Evolutionary conservation across 2,329 filamentous ascomycete genomes (phyloP).

Genomic region (Periconia macrospinosa): DNA sequence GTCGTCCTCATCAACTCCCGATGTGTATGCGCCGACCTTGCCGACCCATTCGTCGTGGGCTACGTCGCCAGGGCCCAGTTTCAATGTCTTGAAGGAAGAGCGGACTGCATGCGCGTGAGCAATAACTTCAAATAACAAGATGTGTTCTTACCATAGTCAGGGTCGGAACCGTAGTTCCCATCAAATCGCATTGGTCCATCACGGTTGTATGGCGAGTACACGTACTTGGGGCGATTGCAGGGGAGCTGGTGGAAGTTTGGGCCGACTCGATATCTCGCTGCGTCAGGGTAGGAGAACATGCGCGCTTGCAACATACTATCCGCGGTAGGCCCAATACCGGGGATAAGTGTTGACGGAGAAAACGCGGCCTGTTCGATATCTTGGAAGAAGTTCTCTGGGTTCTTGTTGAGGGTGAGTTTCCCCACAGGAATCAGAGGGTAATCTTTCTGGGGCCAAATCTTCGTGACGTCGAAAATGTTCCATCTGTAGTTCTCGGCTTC

Average conservation of each 20-base stretch:
- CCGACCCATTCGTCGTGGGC: constrained; percentile 27
- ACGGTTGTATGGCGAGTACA: constrained; percentile 31
- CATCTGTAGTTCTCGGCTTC: constrained; percentile 57
- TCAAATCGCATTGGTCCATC: constrained; percentile 35
- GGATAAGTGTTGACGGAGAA: constrained; percentile 67
- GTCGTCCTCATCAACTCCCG: constrained; percentile 51
- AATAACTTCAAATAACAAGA: neutral
- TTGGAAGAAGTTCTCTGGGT: constrained; percentile 63
- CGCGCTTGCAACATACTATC: constrained; percentile 71
- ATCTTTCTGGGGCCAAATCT: constrained; percentile 57
- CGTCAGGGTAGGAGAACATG: constrained; percentile 72
- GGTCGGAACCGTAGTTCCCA: constrained; percentile 52
- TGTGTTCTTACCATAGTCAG: constrained; percentile 40
- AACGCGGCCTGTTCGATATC: constrained; percentile 73
- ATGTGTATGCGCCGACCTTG: constrained; percentile 16
- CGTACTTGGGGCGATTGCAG: constrained; percentile 40
- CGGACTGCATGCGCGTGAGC: constrained; percentile 20
- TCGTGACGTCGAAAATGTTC: constrained; percentile 58
- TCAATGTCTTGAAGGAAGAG: constrained; percentile 23
- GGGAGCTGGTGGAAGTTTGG: constrained; percentile 63
- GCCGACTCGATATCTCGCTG: constrained; percentile 60
- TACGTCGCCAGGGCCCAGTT: constrained; percentile 14
- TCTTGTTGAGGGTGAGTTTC: constrained; percentile 57
- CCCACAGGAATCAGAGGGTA: constrained; percentile 58
- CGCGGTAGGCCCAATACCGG: constrained; percentile 69